These are phyloP conservation scores for Phytophthora constricta DNA, from an alignment of 352 stramenopile species.

Conservation along the genomic window DNA sequence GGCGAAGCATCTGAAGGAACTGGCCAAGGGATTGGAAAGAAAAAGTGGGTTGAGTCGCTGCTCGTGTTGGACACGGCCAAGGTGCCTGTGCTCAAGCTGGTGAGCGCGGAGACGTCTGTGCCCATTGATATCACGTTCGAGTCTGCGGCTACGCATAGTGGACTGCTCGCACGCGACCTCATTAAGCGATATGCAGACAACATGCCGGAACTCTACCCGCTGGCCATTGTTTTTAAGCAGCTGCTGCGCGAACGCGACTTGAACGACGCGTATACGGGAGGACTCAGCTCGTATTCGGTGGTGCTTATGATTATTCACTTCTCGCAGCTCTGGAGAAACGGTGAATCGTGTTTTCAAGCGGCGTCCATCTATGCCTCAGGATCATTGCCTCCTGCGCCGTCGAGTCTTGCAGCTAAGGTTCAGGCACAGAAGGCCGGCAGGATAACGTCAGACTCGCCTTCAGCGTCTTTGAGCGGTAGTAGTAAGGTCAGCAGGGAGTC, in stretches of 20 bases:
- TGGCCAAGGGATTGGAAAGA: slow-evolving; percentile 62
- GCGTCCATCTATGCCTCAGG: slow-evolving; percentile 74
- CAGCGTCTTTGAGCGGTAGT: slow-evolving; percentile 1
- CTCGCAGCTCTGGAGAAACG: slow-evolving; percentile 73
- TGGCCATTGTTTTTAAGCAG: slow-evolving; percentile 92
- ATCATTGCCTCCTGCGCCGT: slow-evolving; percentile 47
- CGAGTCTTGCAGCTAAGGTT: slow-evolving; percentile 32
- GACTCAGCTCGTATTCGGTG: slow-evolving; percentile 92
- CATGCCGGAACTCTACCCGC: slow-evolving; percentile 88
- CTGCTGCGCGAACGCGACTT: slow-evolving; percentile 88
- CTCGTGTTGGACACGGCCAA: slow-evolving; percentile 84
- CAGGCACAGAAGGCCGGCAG: slow-evolving; percentile 28
- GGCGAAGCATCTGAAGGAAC: slow-evolving; percentile 59
- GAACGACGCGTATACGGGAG: slow-evolving; percentile 92
- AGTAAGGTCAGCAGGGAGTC: slow-evolving; percentile 24
- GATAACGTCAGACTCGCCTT: slow-evolving; percentile 21
- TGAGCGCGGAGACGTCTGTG: slow-evolving; percentile 76
- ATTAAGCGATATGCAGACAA: slow-evolving; percentile 86
- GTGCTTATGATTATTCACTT: slow-evolving; percentile 93
- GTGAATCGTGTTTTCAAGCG: slow-evolving; percentile 55
- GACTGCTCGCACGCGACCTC: slow-evolving; percentile 81
- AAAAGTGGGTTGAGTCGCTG: slow-evolving; percentile 86
- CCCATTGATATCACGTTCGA: slow-evolving; percentile 90
- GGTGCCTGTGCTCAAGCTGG: slow-evolving; percentile 85
- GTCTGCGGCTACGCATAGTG: slow-evolving; percentile 81